Conservation (phyloP, 495 filamentous ascomycete species). For the Hypomontagnella submonticulosa region DNA sequence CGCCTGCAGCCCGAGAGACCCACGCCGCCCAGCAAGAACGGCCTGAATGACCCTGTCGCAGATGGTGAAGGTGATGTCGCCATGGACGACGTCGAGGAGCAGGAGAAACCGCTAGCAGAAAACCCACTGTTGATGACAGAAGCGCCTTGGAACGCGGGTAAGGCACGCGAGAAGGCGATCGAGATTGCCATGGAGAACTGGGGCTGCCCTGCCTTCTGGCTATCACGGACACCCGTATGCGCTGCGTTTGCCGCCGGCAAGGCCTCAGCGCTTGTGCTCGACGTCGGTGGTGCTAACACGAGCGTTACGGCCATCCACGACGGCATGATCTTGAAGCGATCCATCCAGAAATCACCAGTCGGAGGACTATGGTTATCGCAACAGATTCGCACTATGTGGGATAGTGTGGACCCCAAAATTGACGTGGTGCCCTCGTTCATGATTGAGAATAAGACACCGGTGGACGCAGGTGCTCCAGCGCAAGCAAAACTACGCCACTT, state of each 20-base stretch:
- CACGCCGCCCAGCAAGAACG: conserved; percentile 75
- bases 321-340: conserved; percentile 91
- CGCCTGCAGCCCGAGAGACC: conserved; percentile 77
- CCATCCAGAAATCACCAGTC: conserved; percentile 81
- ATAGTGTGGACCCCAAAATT: conserved; percentile 77
- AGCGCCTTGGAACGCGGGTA: conserved; percentile 88
- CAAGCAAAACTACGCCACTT: conserved; percentile 69
- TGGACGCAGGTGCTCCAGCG: conserved; percentile 86
- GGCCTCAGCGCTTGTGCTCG: conserved; percentile 88
- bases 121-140: conserved; percentile 95
- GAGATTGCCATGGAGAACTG: conserved; percentile 97
- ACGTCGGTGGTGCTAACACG: conserved; percentile 90
- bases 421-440: conserved; percentile 87
- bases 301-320: conserved; percentile 93
- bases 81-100: conserved; percentile 68
- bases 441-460: conserved; percentile 83
- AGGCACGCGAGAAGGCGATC: conserved; percentile 88
- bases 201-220: conserved; percentile 92
- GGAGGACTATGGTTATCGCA: conserved; percentile 90
- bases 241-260: conserved; percentile 88
- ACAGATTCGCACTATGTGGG: conserved; percentile 85
- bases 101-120: conserved; percentile 84
- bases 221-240: conserved; percentile 69
- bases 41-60: conserved; percentile 72
- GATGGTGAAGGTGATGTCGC: conserved; percentile 70